A percentile compares a stretch with the other conserved stretches of the same genome.
Evolutionary conservation across 2,329 filamentous ascomycete genomes (phyloP).

Genomic region (Colletotrichum sp.): DNA sequence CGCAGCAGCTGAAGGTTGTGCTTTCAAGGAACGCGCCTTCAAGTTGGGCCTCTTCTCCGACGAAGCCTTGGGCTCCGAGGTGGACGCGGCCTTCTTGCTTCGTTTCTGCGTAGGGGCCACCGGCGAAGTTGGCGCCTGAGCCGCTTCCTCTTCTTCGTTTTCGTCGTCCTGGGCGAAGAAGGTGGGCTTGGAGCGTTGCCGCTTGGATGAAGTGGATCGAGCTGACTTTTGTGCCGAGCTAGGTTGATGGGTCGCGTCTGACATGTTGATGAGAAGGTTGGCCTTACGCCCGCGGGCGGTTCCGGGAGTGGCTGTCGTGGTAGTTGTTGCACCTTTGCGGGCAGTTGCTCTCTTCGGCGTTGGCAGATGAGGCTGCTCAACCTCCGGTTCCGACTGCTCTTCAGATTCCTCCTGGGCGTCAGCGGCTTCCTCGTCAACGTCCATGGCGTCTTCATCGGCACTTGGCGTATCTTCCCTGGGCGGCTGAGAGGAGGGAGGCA

Average conservation of each 20-base stretch:
- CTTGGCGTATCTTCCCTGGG: neutral
- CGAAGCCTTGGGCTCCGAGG: neutral
- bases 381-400: neutral
- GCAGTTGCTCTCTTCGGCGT: neutral
- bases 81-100: neutral
- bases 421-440: conserved; percentile 22
- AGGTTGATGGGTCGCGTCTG: conserved; percentile 17
- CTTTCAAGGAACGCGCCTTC: neutral
- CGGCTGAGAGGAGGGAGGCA: conserved; percentile 13
- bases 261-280: conserved; percentile 3
- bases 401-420: neutral
- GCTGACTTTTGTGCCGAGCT: conserved; percentile 11
- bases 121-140: neutral
- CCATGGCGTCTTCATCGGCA: conserved; percentile 25
- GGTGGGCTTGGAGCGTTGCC: conserved; percentile 45
- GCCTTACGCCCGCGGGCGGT: neutral
- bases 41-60: neutral
- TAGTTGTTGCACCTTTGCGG: conserved; percentile 37
- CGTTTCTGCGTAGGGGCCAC: neutral
- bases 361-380: neutral
- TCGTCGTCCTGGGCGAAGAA: conserved; percentile 41
- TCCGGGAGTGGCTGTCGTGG: conserved; percentile 26
- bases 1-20: neutral
- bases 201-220: conserved; percentile 44
- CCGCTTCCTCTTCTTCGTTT: neutral